These are phyloP conservation scores for Lachancea fermentati DNA, from an alignment of 805 yeast species.

Conservation along the genomic window DNA sequence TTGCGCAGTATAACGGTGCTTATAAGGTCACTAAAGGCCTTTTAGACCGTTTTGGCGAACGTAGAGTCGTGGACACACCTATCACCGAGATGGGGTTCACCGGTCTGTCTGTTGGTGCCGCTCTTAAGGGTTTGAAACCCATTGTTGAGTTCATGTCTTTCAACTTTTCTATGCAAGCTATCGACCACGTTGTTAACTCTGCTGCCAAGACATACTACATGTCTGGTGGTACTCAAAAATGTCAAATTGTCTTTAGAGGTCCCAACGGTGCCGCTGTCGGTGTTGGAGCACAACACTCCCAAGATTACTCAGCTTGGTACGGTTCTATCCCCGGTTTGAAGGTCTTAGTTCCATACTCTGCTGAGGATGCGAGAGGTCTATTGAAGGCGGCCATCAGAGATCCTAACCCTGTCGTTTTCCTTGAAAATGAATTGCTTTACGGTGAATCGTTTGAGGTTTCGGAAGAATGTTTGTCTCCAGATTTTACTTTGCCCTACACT, in stretches of 20 bases:
- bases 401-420: constrained; percentile 94
- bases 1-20: constrained; percentile 98
- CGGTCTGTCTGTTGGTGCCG: constrained; percentile 91
- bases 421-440: constrained; percentile 93
- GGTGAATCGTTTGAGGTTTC: constrained; percentile 87
- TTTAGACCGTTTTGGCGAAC: constrained; percentile 90
- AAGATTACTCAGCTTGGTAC: constrained; percentile 96
- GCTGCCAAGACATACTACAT: constrained; percentile 98
- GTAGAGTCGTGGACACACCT: constrained; percentile 92
- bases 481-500: constrained; percentile 84
- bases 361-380: constrained; percentile 95
- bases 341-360: constrained; percentile 90
- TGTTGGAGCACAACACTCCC: constrained; percentile 99
- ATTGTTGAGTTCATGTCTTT: constrained; percentile 98
- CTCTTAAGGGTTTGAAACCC: constrained; percentile 94
- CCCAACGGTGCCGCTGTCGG: constrained; percentile 99
- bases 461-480: constrained; percentile 84
- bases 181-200: constrained; percentile 96
- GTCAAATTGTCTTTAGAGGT: constrained; percentile 97
- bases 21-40: constrained; percentile 95
- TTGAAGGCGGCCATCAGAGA: constrained; percentile 96
- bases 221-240: constrained; percentile 98
- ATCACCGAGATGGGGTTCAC: constrained; percentile 99
- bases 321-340: constrained; percentile 97
- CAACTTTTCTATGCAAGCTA: constrained; percentile 99